A percentile compares a stretch with the other conserved stretches of the same genome.
phyloP scores from a whole-genome alignment of 1,284 basidiomycete species.

The Ustilago cynodontis region DNA sequence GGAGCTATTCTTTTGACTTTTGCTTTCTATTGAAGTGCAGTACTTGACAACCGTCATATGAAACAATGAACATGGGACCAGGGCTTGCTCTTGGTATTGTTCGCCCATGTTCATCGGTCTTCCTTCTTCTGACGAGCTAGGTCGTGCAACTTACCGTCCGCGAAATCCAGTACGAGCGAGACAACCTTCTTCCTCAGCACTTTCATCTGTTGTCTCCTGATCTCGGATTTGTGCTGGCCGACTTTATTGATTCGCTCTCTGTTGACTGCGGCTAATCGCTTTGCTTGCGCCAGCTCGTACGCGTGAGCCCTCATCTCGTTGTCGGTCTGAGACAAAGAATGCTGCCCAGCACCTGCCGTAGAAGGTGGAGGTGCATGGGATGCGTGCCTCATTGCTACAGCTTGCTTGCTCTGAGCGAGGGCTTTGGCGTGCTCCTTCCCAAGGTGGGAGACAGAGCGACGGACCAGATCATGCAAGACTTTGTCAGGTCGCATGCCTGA shows the following conservation, averaged over 20 bases:
- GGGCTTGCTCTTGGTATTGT: not conserved
- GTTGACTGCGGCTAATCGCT: slow-evolving; percentile 7
- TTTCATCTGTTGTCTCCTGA: slow-evolving; percentile 16
- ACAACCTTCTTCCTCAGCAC: slow-evolving; percentile 33
- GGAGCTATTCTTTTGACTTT: not conserved
- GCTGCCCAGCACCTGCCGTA: not conserved
- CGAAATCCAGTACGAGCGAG: slow-evolving; percentile 32
- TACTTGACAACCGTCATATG: not conserved
- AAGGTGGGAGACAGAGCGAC: slow-evolving; percentile 23
- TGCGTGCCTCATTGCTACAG: not conserved
- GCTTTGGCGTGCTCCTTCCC: slow-evolving; percentile 18
- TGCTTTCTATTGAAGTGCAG: not conserved
- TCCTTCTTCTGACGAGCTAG: not conserved
- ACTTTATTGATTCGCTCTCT: slow-evolving; percentile 9
- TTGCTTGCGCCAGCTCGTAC: slow-evolving; percentile 21
- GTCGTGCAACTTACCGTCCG: slow-evolving; percentile 32
- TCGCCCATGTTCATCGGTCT: not conserved
- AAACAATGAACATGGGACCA: not conserved
- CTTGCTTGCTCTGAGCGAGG: not conserved
- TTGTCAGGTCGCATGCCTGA: slow-evolving; percentile 30
- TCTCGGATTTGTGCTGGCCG: not conserved
- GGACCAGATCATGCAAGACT: slow-evolving; percentile 27
- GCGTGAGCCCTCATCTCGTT: slow-evolving; percentile 8
- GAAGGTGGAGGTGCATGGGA: not conserved
- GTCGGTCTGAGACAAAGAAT: not conserved